Percentiles rank a stretch among this genome's conserved stretches.
These are phyloP conservation scores for Aureobasidium leucospermi DNA, from an alignment of 2,329 filamentous ascomycete species.

Conservation along the genomic window DNA sequence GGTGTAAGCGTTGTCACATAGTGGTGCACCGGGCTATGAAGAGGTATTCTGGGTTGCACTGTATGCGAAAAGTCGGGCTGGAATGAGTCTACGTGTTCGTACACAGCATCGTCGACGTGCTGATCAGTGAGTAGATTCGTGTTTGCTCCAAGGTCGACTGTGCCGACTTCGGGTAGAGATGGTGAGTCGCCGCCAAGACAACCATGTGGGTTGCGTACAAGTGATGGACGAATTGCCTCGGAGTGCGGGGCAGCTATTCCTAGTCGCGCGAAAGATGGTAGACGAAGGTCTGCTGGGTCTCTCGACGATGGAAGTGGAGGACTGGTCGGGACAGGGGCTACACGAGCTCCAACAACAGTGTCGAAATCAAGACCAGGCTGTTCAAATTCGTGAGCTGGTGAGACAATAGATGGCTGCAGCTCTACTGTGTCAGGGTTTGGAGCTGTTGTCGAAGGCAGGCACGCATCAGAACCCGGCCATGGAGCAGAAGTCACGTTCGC, in stretches of 20 bases:
- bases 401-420: background rate
- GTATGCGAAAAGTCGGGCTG: background rate
- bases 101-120: slow-evolving; percentile 14
- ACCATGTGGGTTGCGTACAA: slow-evolving; percentile 6
- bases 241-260: slow-evolving; percentile 44
- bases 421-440: slow-evolving; percentile 2
- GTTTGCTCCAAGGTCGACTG: background rate
- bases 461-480: slow-evolving; percentile 2
- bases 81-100: background rate
- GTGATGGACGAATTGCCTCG: slow-evolving; percentile 25
- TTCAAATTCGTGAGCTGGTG: background rate
- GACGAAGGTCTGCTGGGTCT: slow-evolving; percentile 36
- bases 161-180: background rate
- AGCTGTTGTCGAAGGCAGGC: background rate
- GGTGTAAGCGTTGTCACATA: slow-evolving; percentile 39
- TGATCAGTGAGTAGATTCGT: slow-evolving; percentile 15
- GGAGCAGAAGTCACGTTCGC: slow-evolving; percentile 1
- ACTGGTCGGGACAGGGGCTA: slow-evolving; percentile 10
- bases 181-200: slow-evolving; percentile 8
- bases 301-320: slow-evolving; percentile 18
- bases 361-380: slow-evolving; percentile 11
- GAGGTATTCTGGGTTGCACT: slow-evolving; percentile 17
- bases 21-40: slow-evolving; percentile 25
- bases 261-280: slow-evolving; percentile 48
- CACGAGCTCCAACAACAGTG: slow-evolving; percentile 14